Percentiles rank a stretch among this genome's conserved stretches.
Evolutionary conservation across 1,284 basidiomycete genomes (phyloP).

Genomic region (Kalmanozyma brasiliensis): DNA sequence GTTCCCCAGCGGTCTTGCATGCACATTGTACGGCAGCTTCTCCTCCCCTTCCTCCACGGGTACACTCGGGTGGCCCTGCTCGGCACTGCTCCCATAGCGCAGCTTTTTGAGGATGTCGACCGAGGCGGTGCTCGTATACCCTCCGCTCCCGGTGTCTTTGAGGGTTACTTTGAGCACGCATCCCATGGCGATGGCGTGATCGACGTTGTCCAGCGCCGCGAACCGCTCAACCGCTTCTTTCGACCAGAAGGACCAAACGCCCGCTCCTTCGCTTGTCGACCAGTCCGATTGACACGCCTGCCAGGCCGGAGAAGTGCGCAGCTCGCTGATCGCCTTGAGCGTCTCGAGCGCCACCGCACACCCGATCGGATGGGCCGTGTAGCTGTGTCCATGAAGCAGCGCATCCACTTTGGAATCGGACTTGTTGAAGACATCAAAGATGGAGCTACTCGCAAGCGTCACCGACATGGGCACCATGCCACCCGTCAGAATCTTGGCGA

Average conservation of each 20-base stretch:
- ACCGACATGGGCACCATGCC: constrained; percentile 87
- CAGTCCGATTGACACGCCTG: constrained; percentile 72
- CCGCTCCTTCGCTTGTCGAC: constrained; percentile 46
- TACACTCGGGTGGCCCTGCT: constrained; percentile 38
- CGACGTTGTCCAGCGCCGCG: constrained; percentile 74
- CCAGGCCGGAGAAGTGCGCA: constrained; percentile 74
- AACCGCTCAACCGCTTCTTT: constrained; percentile 76
- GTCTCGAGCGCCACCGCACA: constrained; percentile 89
- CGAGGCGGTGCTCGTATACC: constrained; percentile 58
- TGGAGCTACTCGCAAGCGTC: constrained; percentile 77
- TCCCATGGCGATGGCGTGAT: constrained; percentile 86
- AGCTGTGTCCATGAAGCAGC: constrained; percentile 92
- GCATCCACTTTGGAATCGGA: constrained; percentile 83
- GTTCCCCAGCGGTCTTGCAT: constrained; percentile 89
- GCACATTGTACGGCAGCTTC: constrained; percentile 75
- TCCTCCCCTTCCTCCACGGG: constrained; percentile 16
- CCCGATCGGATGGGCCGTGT: constrained; percentile 73
- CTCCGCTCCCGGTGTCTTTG: constrained; percentile 73
- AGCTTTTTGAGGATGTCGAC: constrained; percentile 45
- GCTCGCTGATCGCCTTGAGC: constrained; percentile 73
- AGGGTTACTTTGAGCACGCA: constrained; percentile 86
- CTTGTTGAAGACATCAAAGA: constrained; percentile 81
- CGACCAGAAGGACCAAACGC: constrained; percentile 90
- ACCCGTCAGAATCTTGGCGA: constrained; percentile 94
- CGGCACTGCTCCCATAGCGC: constrained; percentile 16